Base-by-base conservation (phyloP, 768 basidiomycete genomes). In the Psilocybe sp. region DNA sequence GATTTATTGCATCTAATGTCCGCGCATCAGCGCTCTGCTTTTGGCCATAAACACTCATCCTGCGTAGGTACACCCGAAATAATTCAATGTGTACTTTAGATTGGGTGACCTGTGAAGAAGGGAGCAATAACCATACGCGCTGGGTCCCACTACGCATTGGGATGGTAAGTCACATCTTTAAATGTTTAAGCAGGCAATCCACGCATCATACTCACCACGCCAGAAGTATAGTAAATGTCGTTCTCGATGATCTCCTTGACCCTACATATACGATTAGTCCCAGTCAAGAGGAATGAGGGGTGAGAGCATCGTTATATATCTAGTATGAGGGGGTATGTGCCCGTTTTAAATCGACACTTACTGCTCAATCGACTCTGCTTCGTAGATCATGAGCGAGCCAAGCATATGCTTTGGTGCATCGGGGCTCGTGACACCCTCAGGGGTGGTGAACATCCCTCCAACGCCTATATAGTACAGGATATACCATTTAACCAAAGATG, bases 331-430 rank as follows among this genome's bases (percentile, higher is more conserved):
- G 23, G 23, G 7, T 7, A 28, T 28, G 23, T 28, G 7, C 7
- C 23, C 23, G 7, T 28, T 7, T 28, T 28, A 7, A 7, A 7
- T 7, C 23, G 23, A 28, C 23, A 40, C 48, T 20, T 66, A 50
- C 49, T 50, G 31, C 32, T 50, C 49, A 12, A 50, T 18, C 1
- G 49, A 50, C 44, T 76, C 73, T 1, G 78, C 79, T 57, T 83
- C 72, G 46, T 71, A 75, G 15, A 86, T 67, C 39, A 84, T 66
- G 50, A 73, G 63, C 0, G 81, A 85, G n/a, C 81, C 84, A 11
- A 50, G 40, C 49, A 50, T 50, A 9, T 50, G 49, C 42, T 50
- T 50, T 9, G 49, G 49, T 12, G 49, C 49, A 36, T 50, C 49
- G 18, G 49, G 49, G 15, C 36, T 50, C 43, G 36, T 50, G 19